These are phyloP conservation scores for Nothomitra cinnamomea DNA, from an alignment of 2,329 filamentous ascomycete species.

Conservation along the genomic window DNA sequence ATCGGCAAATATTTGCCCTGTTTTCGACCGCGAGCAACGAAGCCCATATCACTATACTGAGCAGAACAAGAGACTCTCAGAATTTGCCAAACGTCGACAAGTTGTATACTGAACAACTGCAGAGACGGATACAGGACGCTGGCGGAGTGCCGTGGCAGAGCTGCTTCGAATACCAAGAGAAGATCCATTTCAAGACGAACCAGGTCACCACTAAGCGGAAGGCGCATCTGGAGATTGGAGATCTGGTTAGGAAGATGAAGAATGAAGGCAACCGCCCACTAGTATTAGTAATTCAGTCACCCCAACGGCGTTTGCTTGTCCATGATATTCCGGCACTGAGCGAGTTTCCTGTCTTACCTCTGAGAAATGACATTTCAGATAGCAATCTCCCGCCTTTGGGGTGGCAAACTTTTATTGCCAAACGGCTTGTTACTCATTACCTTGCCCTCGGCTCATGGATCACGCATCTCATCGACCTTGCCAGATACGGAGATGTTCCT, in stretches of 20 bases:
- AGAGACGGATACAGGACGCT: constrained; percentile 46
- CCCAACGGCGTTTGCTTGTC: constrained; percentile 60
- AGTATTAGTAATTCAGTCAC: constrained; percentile 80
- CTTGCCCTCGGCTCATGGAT: constrained; percentile 89
- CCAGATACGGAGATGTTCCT: constrained; percentile 83
- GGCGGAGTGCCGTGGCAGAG: constrained; percentile 58
- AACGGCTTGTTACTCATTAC: constrained; percentile 75
- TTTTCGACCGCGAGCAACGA: constrained; percentile 71
- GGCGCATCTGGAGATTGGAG: constrained; percentile 71
- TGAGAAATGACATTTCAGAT: constrained; percentile 70
- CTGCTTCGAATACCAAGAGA: constrained; percentile 74
- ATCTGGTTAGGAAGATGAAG: constrained; percentile 76
- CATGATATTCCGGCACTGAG: constrained; percentile 73
- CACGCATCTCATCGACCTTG: constrained; percentile 68
- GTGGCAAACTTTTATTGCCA: constrained; percentile 82
- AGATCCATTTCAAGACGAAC: constrained; percentile 66
- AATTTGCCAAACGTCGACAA: constrained; percentile 81
- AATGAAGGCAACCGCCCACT: constrained; percentile 68
- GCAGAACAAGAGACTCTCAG: constrained; percentile 63
- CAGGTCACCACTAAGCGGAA: constrained; percentile 84
- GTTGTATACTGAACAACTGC: constrained; percentile 65
- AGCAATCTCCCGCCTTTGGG: constrained; percentile 78
- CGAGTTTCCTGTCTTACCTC: constrained; percentile 66
- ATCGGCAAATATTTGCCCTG: constrained; percentile 81
- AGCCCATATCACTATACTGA: constrained; percentile 77